A percentile compares a stretch with the other conserved stretches of the same genome.
These are phyloP conservation scores for Yamadazyma epiphylla DNA, from an alignment of 1,139 yeast species.

Conservation along the genomic window DNA sequence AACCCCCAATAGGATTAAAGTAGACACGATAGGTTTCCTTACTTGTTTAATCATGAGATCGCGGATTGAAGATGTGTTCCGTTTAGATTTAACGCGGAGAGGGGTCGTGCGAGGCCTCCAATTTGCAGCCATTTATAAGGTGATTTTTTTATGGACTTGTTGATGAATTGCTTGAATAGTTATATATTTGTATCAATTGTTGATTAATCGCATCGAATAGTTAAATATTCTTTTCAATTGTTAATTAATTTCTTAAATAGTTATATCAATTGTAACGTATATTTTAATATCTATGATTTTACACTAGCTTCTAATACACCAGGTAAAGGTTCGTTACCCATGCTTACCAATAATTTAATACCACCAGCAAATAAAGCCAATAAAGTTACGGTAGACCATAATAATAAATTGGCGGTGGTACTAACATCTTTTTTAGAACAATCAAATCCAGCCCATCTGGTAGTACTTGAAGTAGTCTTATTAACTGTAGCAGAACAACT, in stretches of 20 bases:
- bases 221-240: too few relatives aligned
- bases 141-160: too few relatives aligned
- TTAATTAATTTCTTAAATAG: too few relatives aligned
- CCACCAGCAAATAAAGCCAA: slow-evolving; percentile 48
- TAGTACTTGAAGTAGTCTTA: slow-evolving; percentile 45
- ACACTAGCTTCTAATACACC: slow-evolving; percentile 56
- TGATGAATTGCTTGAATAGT: too few relatives aligned
- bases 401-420: slow-evolving; percentile 58
- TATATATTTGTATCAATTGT: too few relatives aligned
- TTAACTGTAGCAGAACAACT: slow-evolving; percentile 51
- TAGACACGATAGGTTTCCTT: slow-evolving; percentile 12
- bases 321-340: slow-evolving; percentile 63
- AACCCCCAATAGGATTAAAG: slow-evolving; percentile 9
- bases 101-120: too few relatives aligned
- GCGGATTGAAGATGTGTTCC: neutral
- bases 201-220: too few relatives aligned
- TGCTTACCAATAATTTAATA: slow-evolving; percentile 46
- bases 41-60: slow-evolving; percentile 9
- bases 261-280: neutral
- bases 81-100: too few relatives aligned
- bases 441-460: slow-evolving; percentile 63
- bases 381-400: slow-evolving; percentile 59
- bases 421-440: slow-evolving; percentile 67
- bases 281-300: slow-evolving; percentile 1
- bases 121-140: too few relatives aligned